Base-by-base conservation (phyloP, 225 moss, liverwort and hornwort genomes). In the Pseudoscleropodium purum region DNA sequence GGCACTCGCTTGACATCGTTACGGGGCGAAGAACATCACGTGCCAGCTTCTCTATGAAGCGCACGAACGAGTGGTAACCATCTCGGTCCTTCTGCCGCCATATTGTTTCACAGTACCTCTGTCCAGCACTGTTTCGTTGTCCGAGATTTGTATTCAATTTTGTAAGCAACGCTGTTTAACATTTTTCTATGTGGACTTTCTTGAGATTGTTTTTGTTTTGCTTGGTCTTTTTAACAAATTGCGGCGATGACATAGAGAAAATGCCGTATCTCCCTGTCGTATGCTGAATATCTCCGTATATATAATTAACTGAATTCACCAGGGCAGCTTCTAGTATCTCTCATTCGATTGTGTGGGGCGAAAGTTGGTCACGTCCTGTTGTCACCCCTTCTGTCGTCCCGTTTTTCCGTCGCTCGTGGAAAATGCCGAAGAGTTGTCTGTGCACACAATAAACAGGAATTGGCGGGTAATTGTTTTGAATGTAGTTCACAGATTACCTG, bases 11-110 rank as follows among this genome's bases (percentile, higher is more conserved):
- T 30, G 94, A 95, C 51, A 95, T 95, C 61, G 95, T 95, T 6
- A 89, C 95, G 51, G 93, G 93, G 83, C 92, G 95, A 88, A 90
- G 95, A 79, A 92, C 95, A 69, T 97, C 96, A 76, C 96, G 99
- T 79, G 95, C 97, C 79, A 97, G 97, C 93, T 97, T 99, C 92
- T 95, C 96, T 21, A 96, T 96, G 97, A 99, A 99, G 91, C 96
- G 99, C 89, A 97, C 99, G n/a, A 99, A 96, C 88, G 99, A 99
- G 77, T 99, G 99, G 99, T 99, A 91, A 67, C 69, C 68, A n/a
- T 88, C 43, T 84, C 65, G 68, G 68, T 72, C 85, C 30, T 69
- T 79, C 43, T 52, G 79, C 49, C 57, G 73, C 60, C 66, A 72
- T 77, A 14, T 45, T 45, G 24, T 72, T 41, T 52, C 84, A 29